Evolutionary conservation across 331 rosid species (phyloP), one percentile per base, ranked within the genome.

Genomic region (Quercus phellos): DNA sequence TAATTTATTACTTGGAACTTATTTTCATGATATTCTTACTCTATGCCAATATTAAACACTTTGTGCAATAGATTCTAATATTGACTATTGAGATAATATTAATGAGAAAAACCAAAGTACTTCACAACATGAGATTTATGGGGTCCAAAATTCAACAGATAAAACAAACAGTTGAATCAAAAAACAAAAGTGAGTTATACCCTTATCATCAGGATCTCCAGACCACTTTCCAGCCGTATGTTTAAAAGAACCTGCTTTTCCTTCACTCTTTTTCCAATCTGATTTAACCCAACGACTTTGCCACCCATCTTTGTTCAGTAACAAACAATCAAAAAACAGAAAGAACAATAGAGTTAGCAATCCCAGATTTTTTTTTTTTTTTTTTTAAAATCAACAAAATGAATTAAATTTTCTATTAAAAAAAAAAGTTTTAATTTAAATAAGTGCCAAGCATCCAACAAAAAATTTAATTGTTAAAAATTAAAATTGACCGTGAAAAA

Each of bases 161-260:
- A 54, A 30, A 51, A 26, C 5, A 29, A 4, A 53, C 29, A 32
- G 7, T 26, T 22, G 1, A 60, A 68, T 34, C 22, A 74, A 84
- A 56, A 77, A 72, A 14, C 35, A 60, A 58, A 13, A 50, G 70
- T 17, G 61, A 80, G 72, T 21, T 27, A 59, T 76, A 92, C 97
- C 97, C 86, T 77, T 89, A 27, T 92, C 97, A 76, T 90, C 97
- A 0, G 88, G 94, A 82, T 92, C 97, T 43, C 92, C 97, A 16
- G 90, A 29, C 97, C 96, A 92, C 75, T 78, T 84, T 74, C 97
- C 97, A 58, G 96, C 83, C 0, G 92, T 51, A 83, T 90, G 96
- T 73, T 85, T 90, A 88, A 92, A 92, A 21, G 90, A 86, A 75
- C 97, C 97, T 0, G 97, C 96, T 84, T 92, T 90, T 4, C 92